A percentile compares a stretch with the other conserved stretches of the same genome.
Evolutionary conservation across 345 rosid genomes (phyloP).

Genomic region (Trapa incisa): DNA sequence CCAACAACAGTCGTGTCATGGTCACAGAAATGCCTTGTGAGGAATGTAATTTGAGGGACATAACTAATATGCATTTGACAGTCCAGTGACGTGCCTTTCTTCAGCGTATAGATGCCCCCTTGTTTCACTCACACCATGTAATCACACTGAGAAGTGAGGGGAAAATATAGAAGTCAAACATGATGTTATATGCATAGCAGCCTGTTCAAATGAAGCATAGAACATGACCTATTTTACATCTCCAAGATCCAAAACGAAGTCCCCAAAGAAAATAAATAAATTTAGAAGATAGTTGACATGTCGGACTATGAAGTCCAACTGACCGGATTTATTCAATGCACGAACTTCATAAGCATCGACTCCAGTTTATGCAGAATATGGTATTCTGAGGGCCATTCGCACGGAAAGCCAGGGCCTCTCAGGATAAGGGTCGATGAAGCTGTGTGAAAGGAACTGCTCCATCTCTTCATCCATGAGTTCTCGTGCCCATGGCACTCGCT

Average conservation of each 20-base stretch:
- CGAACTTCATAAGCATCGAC: neutral
- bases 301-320: neutral
- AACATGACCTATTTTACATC: neutral
- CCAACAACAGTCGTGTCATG: neutral
- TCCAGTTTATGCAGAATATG: slow-evolving; percentile 35
- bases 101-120: neutral
- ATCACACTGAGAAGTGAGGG: neutral
- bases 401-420: slow-evolving; percentile 71
- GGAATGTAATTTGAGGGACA: neutral
- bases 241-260: neutral
- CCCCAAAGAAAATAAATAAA: neutral
- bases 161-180: neutral
- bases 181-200: neutral
- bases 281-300: neutral
- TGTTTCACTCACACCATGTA: neutral
- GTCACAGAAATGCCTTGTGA: neutral
- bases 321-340: neutral
- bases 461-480: slow-evolving; percentile 86
- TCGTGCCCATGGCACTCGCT: slow-evolving; percentile 73
- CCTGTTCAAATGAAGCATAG: neutral
- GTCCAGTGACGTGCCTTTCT: no score
- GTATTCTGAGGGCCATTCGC: slow-evolving; percentile 62
- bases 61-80: no score
- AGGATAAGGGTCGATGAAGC: slow-evolving; percentile 69
- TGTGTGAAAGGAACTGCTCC: slow-evolving; percentile 57